Percentiles rank a stretch among this genome's conserved stretches.
These are phyloP conservation scores for Oenanthe sinensis DNA, from an alignment of 129 eudicot species.

Conservation along the genomic window DNA sequence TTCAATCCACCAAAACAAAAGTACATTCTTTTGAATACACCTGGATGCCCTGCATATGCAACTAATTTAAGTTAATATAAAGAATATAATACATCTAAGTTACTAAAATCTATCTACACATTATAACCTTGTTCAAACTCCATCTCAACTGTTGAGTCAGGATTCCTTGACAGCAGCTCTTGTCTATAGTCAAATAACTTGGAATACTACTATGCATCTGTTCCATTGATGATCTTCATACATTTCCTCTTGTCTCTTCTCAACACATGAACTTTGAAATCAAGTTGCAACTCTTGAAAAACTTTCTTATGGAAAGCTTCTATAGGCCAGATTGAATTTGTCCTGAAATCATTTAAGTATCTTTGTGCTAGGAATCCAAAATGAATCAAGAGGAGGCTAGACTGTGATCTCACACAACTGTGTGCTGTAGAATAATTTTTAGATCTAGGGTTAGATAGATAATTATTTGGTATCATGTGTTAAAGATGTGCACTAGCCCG, in stretches of 20 bases:
- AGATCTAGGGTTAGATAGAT: too few species aligned
- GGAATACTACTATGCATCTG: not conserved
- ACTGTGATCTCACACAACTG: not conserved
- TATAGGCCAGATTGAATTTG: not conserved
- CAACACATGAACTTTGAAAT: not conserved
- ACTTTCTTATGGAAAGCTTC: too few species aligned
- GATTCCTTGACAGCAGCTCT: too few species aligned
- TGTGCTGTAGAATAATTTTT: not conserved
- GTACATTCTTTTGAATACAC: too few species aligned
- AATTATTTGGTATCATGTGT: not conserved
- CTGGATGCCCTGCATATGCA: too few species aligned
- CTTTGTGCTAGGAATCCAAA: not conserved
- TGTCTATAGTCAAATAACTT: too few species aligned
- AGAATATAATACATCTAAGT: too few species aligned
- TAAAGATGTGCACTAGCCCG: not conserved
- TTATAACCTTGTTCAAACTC: too few species aligned
- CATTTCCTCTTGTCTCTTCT: not conserved
- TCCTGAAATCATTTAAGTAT: not conserved
- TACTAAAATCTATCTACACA: too few species aligned
- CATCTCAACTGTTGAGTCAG: too few species aligned
- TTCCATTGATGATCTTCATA: not conserved
- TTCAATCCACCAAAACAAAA: too few species aligned
- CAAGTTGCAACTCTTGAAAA: not conserved
- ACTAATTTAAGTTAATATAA: too few species aligned
- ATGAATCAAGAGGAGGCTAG: not conserved